Percentiles rank a stretch among this genome's conserved stretches.
Conservation (phyloP, 2,329 filamentous ascomycete genomes). For the Aurifilum marmelostoma region DNA sequence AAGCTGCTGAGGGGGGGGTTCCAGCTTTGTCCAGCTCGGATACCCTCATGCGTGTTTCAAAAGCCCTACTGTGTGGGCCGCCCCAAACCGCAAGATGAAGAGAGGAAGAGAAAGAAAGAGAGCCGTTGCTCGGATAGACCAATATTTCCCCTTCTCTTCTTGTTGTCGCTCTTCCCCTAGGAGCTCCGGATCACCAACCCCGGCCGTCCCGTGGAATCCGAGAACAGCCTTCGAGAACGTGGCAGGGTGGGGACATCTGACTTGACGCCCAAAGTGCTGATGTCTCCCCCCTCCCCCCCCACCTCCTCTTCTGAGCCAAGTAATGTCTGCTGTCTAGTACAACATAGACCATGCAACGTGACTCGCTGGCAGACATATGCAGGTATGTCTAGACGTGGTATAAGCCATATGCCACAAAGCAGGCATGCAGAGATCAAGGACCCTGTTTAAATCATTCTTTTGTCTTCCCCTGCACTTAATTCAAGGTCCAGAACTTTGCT, state of each 20-base stretch:
- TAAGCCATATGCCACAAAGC: background rate
- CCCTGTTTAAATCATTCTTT: background rate
- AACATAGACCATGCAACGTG: background rate
- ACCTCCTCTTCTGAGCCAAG: background rate
- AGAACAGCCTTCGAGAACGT: slow-evolving; percentile 13
- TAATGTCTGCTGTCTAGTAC: background rate
- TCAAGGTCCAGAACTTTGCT: background rate
- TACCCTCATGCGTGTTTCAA: background rate
- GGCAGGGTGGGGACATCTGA: slow-evolving; percentile 10
- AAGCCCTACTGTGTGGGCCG: no score
- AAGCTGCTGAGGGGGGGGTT: background rate
- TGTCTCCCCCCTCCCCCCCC: no score
- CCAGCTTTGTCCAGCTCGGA: background rate
- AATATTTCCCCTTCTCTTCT: background rate
- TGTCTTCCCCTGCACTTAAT: background rate
- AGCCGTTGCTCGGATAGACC: background rate
- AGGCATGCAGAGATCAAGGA: background rate
- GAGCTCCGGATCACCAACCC: background rate
- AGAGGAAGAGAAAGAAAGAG: background rate
- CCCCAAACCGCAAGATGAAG: background rate
- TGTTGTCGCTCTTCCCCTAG: background rate
- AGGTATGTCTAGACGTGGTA: background rate
- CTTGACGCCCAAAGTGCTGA: background rate
- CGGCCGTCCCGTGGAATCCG: background rate
- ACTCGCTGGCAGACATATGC: background rate